These are phyloP conservation scores for Pelargonium australe DNA, from an alignment of 441 rosid species.

Conservation along the genomic window DNA sequence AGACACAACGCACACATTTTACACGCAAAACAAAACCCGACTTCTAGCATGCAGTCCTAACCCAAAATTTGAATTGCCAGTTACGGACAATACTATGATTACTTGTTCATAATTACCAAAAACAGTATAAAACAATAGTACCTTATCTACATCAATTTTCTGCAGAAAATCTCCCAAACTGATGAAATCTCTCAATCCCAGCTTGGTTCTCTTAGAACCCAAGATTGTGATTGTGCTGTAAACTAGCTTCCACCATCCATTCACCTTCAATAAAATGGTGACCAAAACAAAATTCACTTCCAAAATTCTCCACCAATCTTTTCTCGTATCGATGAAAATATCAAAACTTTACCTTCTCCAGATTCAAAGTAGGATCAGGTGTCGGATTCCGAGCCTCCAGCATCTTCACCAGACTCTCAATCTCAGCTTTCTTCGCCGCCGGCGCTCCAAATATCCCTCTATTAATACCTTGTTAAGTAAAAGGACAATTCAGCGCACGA, in stretches of 20 bases:
- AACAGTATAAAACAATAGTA: slow-evolving; percentile 14
- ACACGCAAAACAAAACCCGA: too few species aligned
- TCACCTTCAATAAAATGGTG: slow-evolving; percentile 34
- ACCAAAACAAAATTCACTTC: neutral
- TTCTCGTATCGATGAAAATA: neutral
- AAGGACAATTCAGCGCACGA: too few species aligned
- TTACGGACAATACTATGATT: too few species aligned
- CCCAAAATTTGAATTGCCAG: too few species aligned
- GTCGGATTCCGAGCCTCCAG: slow-evolving; percentile 76
- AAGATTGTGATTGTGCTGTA: slow-evolving; percentile 67
- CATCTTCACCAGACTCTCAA: slow-evolving; percentile 46
- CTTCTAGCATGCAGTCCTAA: too few species aligned
- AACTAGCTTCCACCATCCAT: slow-evolving; percentile 75
- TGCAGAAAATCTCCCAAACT: slow-evolving; percentile 65
- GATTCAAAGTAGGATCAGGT: slow-evolving; percentile 49
- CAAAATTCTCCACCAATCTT: too few species aligned
- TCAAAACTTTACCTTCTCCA: slow-evolving; percentile 42
- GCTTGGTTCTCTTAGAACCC: slow-evolving; percentile 72
- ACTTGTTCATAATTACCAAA: too few species aligned
- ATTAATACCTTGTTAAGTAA: slow-evolving; percentile 37
- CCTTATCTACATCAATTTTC: slow-evolving; percentile 61
- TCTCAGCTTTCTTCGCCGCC: slow-evolving; percentile 57
- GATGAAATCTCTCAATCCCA: slow-evolving; percentile 82
- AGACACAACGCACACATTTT: too few species aligned
- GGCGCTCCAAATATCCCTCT: slow-evolving; percentile 77